Evolutionary conservation across 768 basidiomycete genomes (phyloP).

Genomic region (Suillus decipiens): DNA sequence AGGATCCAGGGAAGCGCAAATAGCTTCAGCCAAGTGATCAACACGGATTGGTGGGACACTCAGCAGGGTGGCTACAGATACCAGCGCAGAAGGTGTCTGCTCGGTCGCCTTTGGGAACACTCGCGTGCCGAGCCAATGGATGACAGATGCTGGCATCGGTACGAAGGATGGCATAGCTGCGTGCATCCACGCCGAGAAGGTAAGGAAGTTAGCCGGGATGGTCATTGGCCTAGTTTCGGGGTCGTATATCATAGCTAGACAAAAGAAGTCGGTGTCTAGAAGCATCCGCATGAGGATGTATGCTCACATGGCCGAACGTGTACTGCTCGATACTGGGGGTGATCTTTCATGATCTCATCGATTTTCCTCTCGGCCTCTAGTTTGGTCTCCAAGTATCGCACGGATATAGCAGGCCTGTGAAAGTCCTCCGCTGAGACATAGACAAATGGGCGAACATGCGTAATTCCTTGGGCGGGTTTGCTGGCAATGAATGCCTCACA

Average conservation of each 20-base stretch:
- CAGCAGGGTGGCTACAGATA: conserved; percentile 76
- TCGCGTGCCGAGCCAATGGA: conserved; percentile 50
- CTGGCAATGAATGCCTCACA: conserved; percentile 78
- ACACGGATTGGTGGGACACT: conserved; percentile 90
- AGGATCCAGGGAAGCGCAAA: conserved; percentile 63
- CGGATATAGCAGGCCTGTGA: conserved; percentile 82
- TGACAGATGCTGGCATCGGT: conserved; percentile 65
- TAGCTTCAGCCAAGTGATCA: conserved; percentile 89
- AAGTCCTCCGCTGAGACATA: conserved; percentile 91
- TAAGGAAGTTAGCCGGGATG: conserved; percentile 81
- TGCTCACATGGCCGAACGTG: conserved; percentile 87
- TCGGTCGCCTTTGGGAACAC: conserved; percentile 21
- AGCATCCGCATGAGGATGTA: not conserved
- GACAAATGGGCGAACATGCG: conserved; percentile 65
- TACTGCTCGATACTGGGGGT: conserved; percentile 60
- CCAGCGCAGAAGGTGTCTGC: conserved; percentile 46
- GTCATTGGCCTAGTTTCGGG: conserved; percentile 88
- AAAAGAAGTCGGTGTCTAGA: not conserved
- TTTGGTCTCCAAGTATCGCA: conserved; percentile 89
- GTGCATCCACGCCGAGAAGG: conserved; percentile 77
- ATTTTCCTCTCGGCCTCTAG: conserved; percentile 85
- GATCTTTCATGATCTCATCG: conserved; percentile 46
- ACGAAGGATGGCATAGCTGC: conserved; percentile 53
- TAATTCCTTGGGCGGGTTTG: conserved; percentile 30
- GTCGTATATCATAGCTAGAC: conserved; percentile 90